These are phyloP conservation scores for Eragrostis tef DNA, from an alignment of 202 grass and related monocot genomes.

Conservation along the genomic window DNA sequence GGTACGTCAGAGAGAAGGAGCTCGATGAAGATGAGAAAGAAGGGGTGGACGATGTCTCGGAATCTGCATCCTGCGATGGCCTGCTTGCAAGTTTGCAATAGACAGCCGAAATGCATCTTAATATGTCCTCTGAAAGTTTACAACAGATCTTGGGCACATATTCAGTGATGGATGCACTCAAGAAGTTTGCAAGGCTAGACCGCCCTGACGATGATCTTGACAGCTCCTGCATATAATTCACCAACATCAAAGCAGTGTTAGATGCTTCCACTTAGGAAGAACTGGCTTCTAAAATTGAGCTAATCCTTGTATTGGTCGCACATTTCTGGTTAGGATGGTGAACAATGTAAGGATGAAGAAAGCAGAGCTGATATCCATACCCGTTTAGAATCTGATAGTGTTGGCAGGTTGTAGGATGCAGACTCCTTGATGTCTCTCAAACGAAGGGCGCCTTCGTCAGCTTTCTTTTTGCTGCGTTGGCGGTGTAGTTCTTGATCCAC, in stretches of 20 bases:
- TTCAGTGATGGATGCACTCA: constrained; percentile 78
- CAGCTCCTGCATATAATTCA: constrained; percentile 59
- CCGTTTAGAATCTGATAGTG: constrained; percentile 54
- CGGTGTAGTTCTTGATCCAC: constrained; percentile 45
- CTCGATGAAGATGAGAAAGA: constrained; percentile 79
- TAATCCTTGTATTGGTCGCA: not conserved
- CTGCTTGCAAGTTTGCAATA: constrained; percentile 83
- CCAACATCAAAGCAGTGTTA: constrained; percentile 35
- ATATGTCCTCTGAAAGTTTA: constrained; percentile 90
- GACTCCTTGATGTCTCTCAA: constrained; percentile 59
- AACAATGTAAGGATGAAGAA: constrained; percentile 18
- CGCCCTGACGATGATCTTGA: constrained; percentile 59
- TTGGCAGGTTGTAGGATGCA: constrained; percentile 52
- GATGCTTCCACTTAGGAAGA: constrained; percentile 10
- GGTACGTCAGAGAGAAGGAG: constrained; percentile 66
- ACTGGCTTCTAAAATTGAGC: not conserved
- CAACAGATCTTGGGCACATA: constrained; percentile 85
- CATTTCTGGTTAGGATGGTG: no score
- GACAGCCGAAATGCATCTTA: constrained; percentile 75
- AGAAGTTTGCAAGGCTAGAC: constrained; percentile 81
- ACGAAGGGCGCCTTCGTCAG: constrained; percentile 54
- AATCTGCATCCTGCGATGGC: constrained; percentile 44
- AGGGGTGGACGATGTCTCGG: constrained; percentile 50
- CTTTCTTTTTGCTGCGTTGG: constrained; percentile 37
- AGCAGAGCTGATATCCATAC: constrained; percentile 43